Evolutionary conservation across 805 yeast species (phyloP), one percentile per base, ranked within the genome.

Genomic region (Zygosaccharomyces lentus): DNA sequence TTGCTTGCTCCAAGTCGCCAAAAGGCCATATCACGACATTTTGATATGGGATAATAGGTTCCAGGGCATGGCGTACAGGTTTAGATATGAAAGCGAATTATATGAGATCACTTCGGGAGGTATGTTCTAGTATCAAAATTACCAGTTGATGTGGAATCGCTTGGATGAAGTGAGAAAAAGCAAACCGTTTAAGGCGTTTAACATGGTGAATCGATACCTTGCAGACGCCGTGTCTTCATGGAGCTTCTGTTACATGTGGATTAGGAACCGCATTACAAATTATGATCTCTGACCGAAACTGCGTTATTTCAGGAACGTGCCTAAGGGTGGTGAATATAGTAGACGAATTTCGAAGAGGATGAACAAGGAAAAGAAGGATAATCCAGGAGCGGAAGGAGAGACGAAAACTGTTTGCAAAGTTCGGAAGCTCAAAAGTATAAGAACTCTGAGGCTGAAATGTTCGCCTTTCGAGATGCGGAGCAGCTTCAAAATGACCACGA

Each of bases 61-160:
- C 29, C 13, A 51, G 46, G 5, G 46, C 43, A 3, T 23, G 27
- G n/a, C 59, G 50, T 38, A 54, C 21, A 17, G 30, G 35, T 24
- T 43, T 48, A 29, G 42, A 49, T 2, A 47, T 44, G 16, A 38
- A 43, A 5, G 53, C 38, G 7, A 56, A 27, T 7, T 45, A 38
- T n/a, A 54, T 43, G 25, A 52, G 30, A 38, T 56, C 59, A 16
- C n/a, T 34, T 16, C 54, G 44, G 6, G 52, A 31, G 12, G 49
- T 12, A 4, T 37, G 42, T 6, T 13, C 26, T 7, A 49, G 25
- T 17, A 54, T 32, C 31, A 42, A 43, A 27, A 50, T 12, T 29
- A 52, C 17, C 23, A 56, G 30, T 37, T 56, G 58, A 32, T 54
- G 55, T 2, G 59, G 58, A 9, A 47, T 16, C 9, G 26, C 15